Base-by-base conservation (phyloP, 345 rosid species). In the Bruguiera parviflora region DNA sequence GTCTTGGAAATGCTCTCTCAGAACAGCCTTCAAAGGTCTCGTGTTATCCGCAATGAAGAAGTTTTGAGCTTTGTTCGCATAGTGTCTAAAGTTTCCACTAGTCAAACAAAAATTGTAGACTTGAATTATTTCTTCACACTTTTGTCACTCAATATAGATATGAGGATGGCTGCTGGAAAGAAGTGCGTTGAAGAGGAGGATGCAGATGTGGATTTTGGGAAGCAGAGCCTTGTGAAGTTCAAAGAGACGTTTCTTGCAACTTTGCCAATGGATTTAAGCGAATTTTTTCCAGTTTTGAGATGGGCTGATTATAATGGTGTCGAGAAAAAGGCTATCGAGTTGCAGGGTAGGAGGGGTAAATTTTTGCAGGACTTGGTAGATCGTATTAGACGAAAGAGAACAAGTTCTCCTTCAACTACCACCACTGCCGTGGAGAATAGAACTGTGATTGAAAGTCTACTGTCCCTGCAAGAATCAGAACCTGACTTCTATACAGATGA, bases 381-480 rank as follows among this genome's bases (percentile, higher is more conserved):
- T 46, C 84, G 79, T 1, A 53, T 75, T 46, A 71, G 84, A 67
- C 58, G 51, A n/a, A 75, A 73, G 75, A 77, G 65, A 63, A 9
- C 6, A 20, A 62, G 67, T 53, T 72, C 69, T 24, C 25, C 37
- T 19, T 11, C 21, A 28, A 9, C 60, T 20, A 61, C 3, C 24
- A 3, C 33, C 27, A 39, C 39, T 16, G 43, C 8, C n/a, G 56
- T 43, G 71, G 78, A 64, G 65, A 65, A 64, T 21, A 57, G 5
- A 24, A 64, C 88, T 0, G 32, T 86, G 47, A 70, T 73, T 3
- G 87, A 82, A 70, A 78, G 65, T 46, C 81, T 84, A 18, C 58
- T 85, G 67, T 66, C 61, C 27, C 73, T 84, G 39, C 86, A 84
- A 70, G 83, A 84, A 47, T 67, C 80, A 25, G 90, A 88, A 29